Evolutionary conservation across 2,329 filamentous ascomycete species (phyloP), one percentile per base, ranked within the genome.

Genomic region (Paraphoma sp.): DNA sequence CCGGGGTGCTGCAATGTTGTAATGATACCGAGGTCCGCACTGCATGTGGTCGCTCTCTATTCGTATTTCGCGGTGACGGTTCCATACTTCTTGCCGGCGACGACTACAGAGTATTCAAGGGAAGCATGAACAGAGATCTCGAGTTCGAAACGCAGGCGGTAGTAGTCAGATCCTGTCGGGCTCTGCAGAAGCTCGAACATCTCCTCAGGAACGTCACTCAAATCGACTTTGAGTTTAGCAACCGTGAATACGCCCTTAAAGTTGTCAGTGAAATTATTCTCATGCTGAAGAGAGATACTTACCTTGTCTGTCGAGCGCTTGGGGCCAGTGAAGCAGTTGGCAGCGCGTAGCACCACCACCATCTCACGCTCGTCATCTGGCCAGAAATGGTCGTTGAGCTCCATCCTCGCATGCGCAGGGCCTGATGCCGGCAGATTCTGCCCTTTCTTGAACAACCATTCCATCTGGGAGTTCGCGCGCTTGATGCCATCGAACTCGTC

Each of bases 401-500:
- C 0, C 0, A 45, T 0, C 1, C 14, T 54, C 0, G 48, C 60
- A 50, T 65, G 62, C 1, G 45, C 9, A 0, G 30, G 4, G 2
- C 14, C 12, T 0, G 52, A 46, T 0, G 62, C 57, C 0, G 41
- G 6, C 0, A 71, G 48, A 7, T 68, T 51, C 42, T 68, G 47
- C 0, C 70, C 70, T 14, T 60, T 67, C 3, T 41, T 48, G 0
- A 71, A 23, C 3, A 65, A 5, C 65, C 63, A 71, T 0, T 12
- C 0, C 53, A 68, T 57, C 33, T 68, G 67, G 10, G 57, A 14
- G 0, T 0, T 0, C 0, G 64, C 65, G 0, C 3, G 1, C 54
- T 64, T 63, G 0, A 4, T 6, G 1, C 61, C 61, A 0, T 28
- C 17, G 23, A 31, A 61, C 0, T 6, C 0, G 16, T 16, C 18